Evolutionary conservation across 495 filamentous ascomycete species (phyloP).

Genomic region (Massariosphaeria phaeospora): DNA sequence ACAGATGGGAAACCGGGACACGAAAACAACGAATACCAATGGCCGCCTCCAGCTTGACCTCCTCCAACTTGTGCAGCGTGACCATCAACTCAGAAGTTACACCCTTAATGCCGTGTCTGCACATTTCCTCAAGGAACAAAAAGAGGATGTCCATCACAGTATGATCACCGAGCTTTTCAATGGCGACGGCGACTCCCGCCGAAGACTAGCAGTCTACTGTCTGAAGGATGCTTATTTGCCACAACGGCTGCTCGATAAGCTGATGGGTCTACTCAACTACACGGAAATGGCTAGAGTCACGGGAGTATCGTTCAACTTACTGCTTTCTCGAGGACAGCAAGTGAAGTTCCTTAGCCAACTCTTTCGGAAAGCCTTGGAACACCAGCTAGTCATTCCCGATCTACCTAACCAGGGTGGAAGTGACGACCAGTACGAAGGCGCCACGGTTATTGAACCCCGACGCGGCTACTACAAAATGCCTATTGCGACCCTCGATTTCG

Average conservation of each 20-base stretch:
- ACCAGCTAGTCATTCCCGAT: slow-evolving; percentile 91
- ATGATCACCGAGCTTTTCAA: slow-evolving; percentile 99
- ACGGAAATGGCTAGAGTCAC: slow-evolving; percentile 99
- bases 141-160: slow-evolving; percentile 97
- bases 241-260: slow-evolving; percentile 91
- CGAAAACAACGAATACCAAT: slow-evolving; percentile 88
- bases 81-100: slow-evolving; percentile 92
- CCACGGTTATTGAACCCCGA: slow-evolving; percentile 93
- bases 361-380: slow-evolving; percentile 88
- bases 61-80: slow-evolving; percentile 85
- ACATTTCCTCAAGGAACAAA: slow-evolving; percentile 96
- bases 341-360: slow-evolving; percentile 97
- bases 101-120: slow-evolving; percentile 95
- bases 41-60: slow-evolving; percentile 91
- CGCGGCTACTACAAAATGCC: slow-evolving; percentile 90
- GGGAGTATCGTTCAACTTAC: slow-evolving; percentile 93
- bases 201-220: slow-evolving; percentile 91
- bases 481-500: slow-evolving; percentile 97
- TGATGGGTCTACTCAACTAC: slow-evolving; percentile 96
- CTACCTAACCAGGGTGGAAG: slow-evolving; percentile 49
- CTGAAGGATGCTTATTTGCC: slow-evolving; percentile 96
- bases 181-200: slow-evolving; percentile 83
- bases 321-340: slow-evolving; percentile 89
- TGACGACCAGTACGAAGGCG: slow-evolving; percentile 92
- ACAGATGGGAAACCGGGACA: slow-evolving; percentile 96